Base-by-base conservation (phyloP, 1,139 yeast species). In the Entelexis paramagnoliae region DNA sequence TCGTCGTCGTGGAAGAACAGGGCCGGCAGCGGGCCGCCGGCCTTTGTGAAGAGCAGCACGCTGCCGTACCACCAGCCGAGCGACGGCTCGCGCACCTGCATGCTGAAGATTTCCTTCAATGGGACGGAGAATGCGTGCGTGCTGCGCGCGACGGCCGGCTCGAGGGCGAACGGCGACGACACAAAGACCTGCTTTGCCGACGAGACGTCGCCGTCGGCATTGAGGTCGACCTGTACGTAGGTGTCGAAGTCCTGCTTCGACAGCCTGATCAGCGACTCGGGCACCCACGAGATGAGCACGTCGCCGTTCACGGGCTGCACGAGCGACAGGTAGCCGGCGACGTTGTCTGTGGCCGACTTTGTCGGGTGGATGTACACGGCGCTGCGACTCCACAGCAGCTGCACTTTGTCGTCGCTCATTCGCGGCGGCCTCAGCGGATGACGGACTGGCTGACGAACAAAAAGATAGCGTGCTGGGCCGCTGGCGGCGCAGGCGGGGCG, bases 21-120 rank as follows among this genome's bases (percentile, higher is more conserved):
- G 9, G 88, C 82, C 0, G 97, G 96, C 55, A 79, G 77, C 39
- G 84, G 83, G 47, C 82, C 84, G 49, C 77, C 80, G n/a, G 67
- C 60, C 56, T 78, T 76, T 5, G 86, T 76, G 66, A 87, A 83
- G 45, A 89, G 68, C 2, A 87, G 72, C 19, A 89, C 70, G 0
- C 95, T 84, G 0, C 99, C 99, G 68, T 78, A 78, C 95, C 96
- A 91, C 81, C 86, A 83, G 1, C 96, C 93, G 22, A 76, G 70
- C 1, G 88, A 79, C 2, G 97, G 96, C 6, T 81, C 81, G 53
- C 96, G 75, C 11, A 83, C 76, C 65, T 89, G 95, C 45, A 91
- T 72, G 28, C 95, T 83, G 64, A 81, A 89, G 4, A 91, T 66
- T 54, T 74, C 78, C 26, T 77, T 68, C 11, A 87, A 66, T 0